Evolutionary conservation across 202 grass and related monocot species (phyloP), one percentile per base, ranked within the genome.

Genomic region (Digitaria exilis): DNA sequence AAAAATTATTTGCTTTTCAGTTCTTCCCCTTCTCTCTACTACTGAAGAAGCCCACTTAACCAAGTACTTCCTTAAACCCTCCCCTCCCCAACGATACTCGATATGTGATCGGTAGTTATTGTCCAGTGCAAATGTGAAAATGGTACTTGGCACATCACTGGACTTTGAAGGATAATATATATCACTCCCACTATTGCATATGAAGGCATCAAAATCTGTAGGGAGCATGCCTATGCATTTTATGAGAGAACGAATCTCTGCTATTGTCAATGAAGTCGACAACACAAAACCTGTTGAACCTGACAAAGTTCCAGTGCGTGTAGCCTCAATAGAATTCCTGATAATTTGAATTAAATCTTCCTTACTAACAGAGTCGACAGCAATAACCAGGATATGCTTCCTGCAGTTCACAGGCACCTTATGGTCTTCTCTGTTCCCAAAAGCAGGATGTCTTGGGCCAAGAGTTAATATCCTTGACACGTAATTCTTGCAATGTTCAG

Each of bases 401-500:
- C 91, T 96, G 75, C 86, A 88, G 86, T 90, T 85, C 37, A 87
- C 73, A 85, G 84, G 88, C 64, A 75, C 41, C 68, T 84, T 88
- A 45, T 88, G 87, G 68, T 83, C 68, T 90, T 91, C 80, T 26
- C 78, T 92, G 69, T 85, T 89, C 10, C 58, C 61, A 89, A 92
- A 94, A 75, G 87, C 82, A 85, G 96, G 96, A 85, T 81, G 88
- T 52, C 89, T 94, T 61, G 93, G 89, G 39, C 94, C 88, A 65
- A 92, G 89, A 67, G 88, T 92, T 79, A 88, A 83, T 89, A 99
- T 85, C 79, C 89, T 92, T 69, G 91, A 99, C 81, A 99, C 89
- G 76, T 96, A 99, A 78, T 88, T 99, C 75, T 96, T 99, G 89
- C 97, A 99, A 83, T 99, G 97, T 79, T 99, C 97, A 78, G 93